Conservation (phyloP, 352 stramenopile genomes). For the Phytophthora niederhauseri region DNA sequence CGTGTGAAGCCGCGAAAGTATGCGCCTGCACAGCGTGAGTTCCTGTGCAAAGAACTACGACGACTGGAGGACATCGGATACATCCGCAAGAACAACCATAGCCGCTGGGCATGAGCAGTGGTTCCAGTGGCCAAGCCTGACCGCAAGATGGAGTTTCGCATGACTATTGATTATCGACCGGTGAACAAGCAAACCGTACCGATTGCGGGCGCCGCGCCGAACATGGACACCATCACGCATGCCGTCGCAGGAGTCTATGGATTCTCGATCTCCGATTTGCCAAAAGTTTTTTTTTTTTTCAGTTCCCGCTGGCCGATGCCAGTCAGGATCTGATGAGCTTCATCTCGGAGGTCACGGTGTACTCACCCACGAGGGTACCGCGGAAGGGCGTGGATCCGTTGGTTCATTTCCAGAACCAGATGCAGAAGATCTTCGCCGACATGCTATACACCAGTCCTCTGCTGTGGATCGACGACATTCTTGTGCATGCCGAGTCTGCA, state of each 20-base stretch:
- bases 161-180: not conserved
- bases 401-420: not conserved
- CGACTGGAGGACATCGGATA: slow-evolving; percentile 8
- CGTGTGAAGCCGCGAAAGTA: slow-evolving; percentile 1
- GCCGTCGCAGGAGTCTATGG: slow-evolving; percentile 1
- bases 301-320: slow-evolving; percentile 1
- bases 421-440: not conserved
- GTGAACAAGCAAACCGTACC: not conserved
- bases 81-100: slow-evolving; percentile 12
- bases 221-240: not conserved
- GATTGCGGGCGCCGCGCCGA: not conserved
- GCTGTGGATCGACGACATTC: not conserved
- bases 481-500: not conserved
- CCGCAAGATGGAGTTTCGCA: slow-evolving; percentile 6
- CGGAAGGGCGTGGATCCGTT: not conserved
- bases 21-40: slow-evolving; percentile 7
- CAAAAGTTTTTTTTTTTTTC: slow-evolving; percentile 2
- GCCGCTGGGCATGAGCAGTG: slow-evolving; percentile 1
- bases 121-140: slow-evolving; percentile 8
- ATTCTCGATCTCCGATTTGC: not conserved
- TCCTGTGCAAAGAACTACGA: not conserved
- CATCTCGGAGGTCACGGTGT: slow-evolving; percentile 9
- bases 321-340: slow-evolving; percentile 10
- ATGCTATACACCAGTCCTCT: not conserved
- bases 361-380: slow-evolving; percentile 1